Evolutionary conservation across 2,329 filamentous ascomycete genomes (phyloP).

Genomic region (Phialocephala sp.): DNA sequence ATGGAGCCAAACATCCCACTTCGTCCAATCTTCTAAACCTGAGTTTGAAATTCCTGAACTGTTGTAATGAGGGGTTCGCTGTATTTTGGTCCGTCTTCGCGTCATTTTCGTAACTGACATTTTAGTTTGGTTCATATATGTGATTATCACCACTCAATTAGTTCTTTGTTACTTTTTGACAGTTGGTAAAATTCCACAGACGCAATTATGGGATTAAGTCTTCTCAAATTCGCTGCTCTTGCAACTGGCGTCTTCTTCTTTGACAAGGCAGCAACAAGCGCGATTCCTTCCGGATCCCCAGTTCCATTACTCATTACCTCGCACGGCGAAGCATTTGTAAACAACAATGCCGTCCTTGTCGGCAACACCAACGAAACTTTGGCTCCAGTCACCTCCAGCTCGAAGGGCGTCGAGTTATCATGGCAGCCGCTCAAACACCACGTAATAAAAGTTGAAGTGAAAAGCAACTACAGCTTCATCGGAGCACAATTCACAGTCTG

Average conservation of each 20-base stretch:
- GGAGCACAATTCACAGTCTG: slow-evolving; percentile 24
- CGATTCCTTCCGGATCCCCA: not conserved
- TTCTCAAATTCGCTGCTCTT: not conserved
- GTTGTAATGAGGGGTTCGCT: slow-evolving; percentile 1
- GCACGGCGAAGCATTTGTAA: not conserved
- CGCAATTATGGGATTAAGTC: not conserved
- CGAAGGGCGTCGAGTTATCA: not conserved
- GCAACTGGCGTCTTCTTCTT: not conserved
- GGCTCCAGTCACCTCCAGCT: not conserved
- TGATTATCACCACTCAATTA: not conserved
- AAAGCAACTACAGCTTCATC: slow-evolving; percentile 16
- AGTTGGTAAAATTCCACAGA: not conserved
- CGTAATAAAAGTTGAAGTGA: slow-evolving; percentile 28
- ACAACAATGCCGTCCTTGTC: slow-evolving; percentile 1
- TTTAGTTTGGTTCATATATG: not conserved
- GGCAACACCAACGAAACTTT: slow-evolving; percentile 1
- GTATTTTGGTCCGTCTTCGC: not conserved
- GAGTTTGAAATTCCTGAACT: not conserved
- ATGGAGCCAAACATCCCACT: not conserved
- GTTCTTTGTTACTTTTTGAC: not conserved
- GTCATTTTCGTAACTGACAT: not conserved
- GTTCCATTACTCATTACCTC: not conserved
- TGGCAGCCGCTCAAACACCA: slow-evolving; percentile 4
- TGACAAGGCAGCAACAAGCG: not conserved
- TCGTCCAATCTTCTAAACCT: not conserved